Percentiles rank a stretch among this genome's conserved stretches.
phyloP scores from a whole-genome alignment of 2,329 filamentous ascomycete species.

The Whalleya microplaca region DNA sequence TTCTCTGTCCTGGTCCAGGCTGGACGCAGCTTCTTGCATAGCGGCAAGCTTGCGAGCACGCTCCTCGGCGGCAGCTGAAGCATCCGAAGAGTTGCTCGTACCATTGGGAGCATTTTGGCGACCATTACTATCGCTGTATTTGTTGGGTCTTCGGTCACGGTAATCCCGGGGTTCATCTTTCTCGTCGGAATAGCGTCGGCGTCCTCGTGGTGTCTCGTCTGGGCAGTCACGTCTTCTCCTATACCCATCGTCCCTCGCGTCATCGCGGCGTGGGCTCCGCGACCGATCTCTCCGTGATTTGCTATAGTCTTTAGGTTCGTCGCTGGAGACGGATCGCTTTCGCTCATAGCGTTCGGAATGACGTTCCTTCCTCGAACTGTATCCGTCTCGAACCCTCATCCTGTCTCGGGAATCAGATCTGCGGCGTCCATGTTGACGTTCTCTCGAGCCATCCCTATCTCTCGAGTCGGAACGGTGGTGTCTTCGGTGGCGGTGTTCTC shows the following conservation, averaged over 20 bases:
- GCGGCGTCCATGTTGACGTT: slow-evolving; percentile 46
- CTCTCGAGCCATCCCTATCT: slow-evolving; percentile 44
- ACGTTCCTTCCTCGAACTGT: slow-evolving; percentile 36
- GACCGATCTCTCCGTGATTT: slow-evolving; percentile 36
- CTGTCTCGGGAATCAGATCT: slow-evolving; percentile 50
- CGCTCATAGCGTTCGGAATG: slow-evolving; percentile 25
- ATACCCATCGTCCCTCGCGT: slow-evolving; percentile 36
- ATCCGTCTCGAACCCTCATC: slow-evolving; percentile 43
- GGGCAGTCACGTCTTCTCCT: slow-evolving; percentile 38
- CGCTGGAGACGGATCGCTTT: slow-evolving; percentile 25
- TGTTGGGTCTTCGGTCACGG: slow-evolving; percentile 26
- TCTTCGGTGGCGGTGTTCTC: slow-evolving; percentile 44
- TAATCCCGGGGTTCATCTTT: slow-evolving; percentile 32
- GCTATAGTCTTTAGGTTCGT: slow-evolving; percentile 21
- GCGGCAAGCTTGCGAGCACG: slow-evolving; percentile 69
- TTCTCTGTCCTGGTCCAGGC: slow-evolving; percentile 72
- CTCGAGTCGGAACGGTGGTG: slow-evolving; percentile 44
- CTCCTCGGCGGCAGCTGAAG: slow-evolving; percentile 47
- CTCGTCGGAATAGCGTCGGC: slow-evolving; percentile 27
- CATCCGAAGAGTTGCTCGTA: slow-evolving; percentile 13
- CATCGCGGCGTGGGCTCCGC: slow-evolving; percentile 36
- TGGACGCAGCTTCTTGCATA: slow-evolving; percentile 72
- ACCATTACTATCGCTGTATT: slow-evolving; percentile 27
- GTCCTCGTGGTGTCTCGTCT: slow-evolving; percentile 27
- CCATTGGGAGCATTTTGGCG: slow-evolving; percentile 23